phyloP scores from a whole-genome alignment of 2,329 filamentous ascomycete genomes.

The Cordyceps javanica region DNA sequence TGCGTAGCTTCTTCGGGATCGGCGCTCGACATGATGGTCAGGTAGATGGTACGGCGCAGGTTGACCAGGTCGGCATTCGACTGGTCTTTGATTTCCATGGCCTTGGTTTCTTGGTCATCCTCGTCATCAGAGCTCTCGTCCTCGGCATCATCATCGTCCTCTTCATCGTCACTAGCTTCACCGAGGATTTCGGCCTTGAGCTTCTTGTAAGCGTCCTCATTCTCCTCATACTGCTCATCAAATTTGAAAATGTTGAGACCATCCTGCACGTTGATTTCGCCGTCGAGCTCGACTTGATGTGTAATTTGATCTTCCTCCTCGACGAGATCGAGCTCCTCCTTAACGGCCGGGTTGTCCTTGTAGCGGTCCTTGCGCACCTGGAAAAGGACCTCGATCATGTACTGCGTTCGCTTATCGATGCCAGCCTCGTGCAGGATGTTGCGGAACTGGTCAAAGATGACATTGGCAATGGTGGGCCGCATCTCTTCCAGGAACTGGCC shows the following conservation, averaged over 20 bases:
- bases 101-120: slow-evolving; percentile 71
- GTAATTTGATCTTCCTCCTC: slow-evolving; percentile 99
- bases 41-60: slow-evolving; percentile 86
- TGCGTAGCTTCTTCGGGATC: slow-evolving; percentile 96
- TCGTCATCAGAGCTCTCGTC: slow-evolving; percentile 65
- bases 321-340: slow-evolving; percentile 88
- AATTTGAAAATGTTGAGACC: slow-evolving; percentile 93
- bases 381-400: slow-evolving; percentile 97
- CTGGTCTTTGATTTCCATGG: slow-evolving; percentile 95
- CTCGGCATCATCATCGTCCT: slow-evolving; percentile 58
- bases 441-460: slow-evolving; percentile 92
- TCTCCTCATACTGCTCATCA: slow-evolving; percentile 81
- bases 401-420: slow-evolving; percentile 97
- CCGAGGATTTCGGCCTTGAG: slow-evolving; percentile 91
- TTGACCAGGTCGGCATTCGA: slow-evolving; percentile 95
- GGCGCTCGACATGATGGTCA: slow-evolving; percentile 95
- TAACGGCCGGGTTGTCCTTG: slow-evolving; percentile 87
- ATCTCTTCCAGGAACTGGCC: slow-evolving; percentile 94
- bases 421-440: slow-evolving; percentile 94
- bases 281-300: slow-evolving; percentile 75
- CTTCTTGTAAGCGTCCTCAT: slow-evolving; percentile 84
- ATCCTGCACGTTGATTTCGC: slow-evolving; percentile 79
- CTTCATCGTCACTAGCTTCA: slow-evolving; percentile 81
- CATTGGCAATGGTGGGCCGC: slow-evolving; percentile 79
- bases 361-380: slow-evolving; percentile 95